Evolutionary conservation across 73 alveolate species (phyloP).

Genomic region (Paramecium sonneborni): DNA sequence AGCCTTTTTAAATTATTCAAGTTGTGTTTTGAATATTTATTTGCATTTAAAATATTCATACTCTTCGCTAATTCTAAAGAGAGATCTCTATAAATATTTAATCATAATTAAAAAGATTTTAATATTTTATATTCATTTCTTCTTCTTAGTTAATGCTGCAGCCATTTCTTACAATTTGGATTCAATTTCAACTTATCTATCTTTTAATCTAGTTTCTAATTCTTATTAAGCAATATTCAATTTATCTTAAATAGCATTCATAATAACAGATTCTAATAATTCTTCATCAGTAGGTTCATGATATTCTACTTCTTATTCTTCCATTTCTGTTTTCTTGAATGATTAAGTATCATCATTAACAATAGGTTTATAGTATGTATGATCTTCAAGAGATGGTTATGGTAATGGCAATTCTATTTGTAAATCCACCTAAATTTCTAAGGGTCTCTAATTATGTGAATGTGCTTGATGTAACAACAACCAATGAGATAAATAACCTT

Average conservation of each 20-base stretch:
- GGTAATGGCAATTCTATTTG: neutral
- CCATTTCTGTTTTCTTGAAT: neutral
- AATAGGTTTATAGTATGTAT: neutral
- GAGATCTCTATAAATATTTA: neutral
- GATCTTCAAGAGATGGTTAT: neutral
- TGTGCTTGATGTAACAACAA: neutral
- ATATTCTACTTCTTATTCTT: neutral
- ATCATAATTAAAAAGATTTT: neutral
- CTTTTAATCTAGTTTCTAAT: neutral
- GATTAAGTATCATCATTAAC: neutral
- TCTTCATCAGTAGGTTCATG: neutral
- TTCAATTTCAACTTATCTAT: neutral
- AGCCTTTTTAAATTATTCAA: neutral
- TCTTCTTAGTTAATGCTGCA: neutral
- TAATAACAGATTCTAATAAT: neutral
- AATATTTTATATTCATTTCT: neutral
- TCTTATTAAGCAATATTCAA: neutral
- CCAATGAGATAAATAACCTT: slow-evolving; percentile 23
- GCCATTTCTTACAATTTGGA: neutral
- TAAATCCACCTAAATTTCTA: neutral
- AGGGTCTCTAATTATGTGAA: neutral
- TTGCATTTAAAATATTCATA: neutral
- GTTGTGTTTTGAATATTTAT: neutral
- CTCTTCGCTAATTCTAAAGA: neutral
- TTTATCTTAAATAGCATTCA: neutral